These are phyloP conservation scores for Diplodia corticola DNA, from an alignment of 2,329 filamentous ascomycete species.

Conservation along the genomic window DNA sequence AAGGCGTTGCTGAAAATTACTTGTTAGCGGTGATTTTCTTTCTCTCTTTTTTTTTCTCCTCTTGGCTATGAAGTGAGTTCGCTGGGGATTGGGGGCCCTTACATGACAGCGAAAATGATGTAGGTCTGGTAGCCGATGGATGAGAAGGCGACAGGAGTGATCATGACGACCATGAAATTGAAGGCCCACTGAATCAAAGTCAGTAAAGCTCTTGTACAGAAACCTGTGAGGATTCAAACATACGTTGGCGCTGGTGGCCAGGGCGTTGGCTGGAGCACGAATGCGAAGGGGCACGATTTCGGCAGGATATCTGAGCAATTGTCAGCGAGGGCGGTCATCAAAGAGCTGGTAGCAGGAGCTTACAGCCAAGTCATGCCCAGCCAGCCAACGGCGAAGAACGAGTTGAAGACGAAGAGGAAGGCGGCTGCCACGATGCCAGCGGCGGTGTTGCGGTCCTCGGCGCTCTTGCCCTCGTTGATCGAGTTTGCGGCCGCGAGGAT, in stretches of 20 bases:
- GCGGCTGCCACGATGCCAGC: constrained; percentile 55
- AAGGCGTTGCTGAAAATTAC: constrained; percentile 46
- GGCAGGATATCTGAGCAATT: constrained; percentile 49
- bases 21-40: background rate
- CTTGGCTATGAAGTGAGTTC: background rate
- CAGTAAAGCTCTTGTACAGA: too few relatives aligned
- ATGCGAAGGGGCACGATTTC: constrained; percentile 89
- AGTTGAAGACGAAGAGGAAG: constrained; percentile 90
- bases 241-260: constrained; percentile 87
- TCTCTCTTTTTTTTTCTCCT: background rate
- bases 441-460: constrained; percentile 12
- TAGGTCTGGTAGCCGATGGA: constrained; percentile 59
- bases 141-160: constrained; percentile 61
- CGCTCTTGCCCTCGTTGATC: constrained; percentile 26
- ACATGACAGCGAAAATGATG: constrained; percentile 57
- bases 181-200: background rate
- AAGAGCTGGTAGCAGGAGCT: background rate
- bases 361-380: constrained; percentile 63
- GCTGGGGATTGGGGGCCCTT: background rate
- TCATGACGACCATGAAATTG: constrained; percentile 66
- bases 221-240: constrained; percentile 49
- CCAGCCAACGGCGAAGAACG: constrained; percentile 88
- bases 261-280: constrained; percentile 80
- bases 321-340: constrained; percentile 24
- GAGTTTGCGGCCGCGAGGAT: constrained; percentile 38